Conservation (phyloP, 495 filamentous ascomycete genomes). For the Darksidea phi region DNA sequence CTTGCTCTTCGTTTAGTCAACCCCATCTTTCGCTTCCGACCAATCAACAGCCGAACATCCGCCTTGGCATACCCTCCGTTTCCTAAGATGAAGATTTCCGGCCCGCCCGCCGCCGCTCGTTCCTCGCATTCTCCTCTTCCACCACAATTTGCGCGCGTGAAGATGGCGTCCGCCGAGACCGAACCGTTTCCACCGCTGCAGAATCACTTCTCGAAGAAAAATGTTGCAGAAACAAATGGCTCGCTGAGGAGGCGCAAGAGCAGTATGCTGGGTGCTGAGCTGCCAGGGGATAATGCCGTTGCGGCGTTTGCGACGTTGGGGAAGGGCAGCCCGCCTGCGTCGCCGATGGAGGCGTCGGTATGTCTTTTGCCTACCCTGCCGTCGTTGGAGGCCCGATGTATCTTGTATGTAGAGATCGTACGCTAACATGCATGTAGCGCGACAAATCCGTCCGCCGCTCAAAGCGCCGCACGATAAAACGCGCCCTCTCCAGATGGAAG, state of each 20-base stretch:
- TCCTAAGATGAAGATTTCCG: slow-evolving; percentile 11
- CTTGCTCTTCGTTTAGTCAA: not conserved
- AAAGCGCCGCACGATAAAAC: slow-evolving; percentile 45
- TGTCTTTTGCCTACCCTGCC: not conserved
- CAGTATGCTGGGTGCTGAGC: slow-evolving; percentile 31
- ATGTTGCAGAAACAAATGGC: not conserved
- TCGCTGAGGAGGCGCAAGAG: slow-evolving; percentile 25
- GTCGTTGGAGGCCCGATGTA: no score
- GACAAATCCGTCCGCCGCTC: slow-evolving; percentile 39
- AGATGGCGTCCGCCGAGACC: slow-evolving; percentile 17
- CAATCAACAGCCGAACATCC: not conserved
- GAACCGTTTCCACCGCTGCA: slow-evolving; percentile 34
- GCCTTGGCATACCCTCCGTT: slow-evolving; percentile 13
- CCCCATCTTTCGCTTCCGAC: not conserved
- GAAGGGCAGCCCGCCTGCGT: slow-evolving; percentile 3
- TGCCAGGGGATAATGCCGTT: slow-evolving; percentile 31
- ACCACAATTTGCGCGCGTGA: slow-evolving; percentile 1
- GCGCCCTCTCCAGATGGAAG: slow-evolving; percentile 42
- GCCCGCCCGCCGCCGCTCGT: not conserved
- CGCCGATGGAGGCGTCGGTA: slow-evolving; percentile 2
- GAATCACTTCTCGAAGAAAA: not conserved
- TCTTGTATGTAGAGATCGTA: slow-evolving; percentile 4
- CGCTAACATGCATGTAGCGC: slow-evolving; percentile 7
- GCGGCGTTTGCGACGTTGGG: slow-evolving; percentile 30
- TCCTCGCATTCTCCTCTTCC: not conserved